phyloP scores from a whole-genome alignment of 371 early-diverging fungal species.

The Mucor circinelloides region DNA sequence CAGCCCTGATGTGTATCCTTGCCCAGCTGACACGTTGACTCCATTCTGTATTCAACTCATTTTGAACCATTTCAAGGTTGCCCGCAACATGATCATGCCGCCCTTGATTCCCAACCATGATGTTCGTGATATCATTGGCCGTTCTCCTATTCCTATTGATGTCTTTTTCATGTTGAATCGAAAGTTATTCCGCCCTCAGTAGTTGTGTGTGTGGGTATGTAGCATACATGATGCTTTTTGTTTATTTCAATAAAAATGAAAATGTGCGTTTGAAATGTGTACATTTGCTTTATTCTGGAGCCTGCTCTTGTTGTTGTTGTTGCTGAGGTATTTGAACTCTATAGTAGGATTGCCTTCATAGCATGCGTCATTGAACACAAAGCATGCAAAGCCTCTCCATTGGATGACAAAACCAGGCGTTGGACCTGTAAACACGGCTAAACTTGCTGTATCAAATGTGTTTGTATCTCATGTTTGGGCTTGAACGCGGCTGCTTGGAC shows the following conservation, averaged over 20 bases:
- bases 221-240: neutral
- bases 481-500: slow-evolving; percentile 9
- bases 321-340: neutral
- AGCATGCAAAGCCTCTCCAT: neutral
- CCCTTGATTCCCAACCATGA: neutral
- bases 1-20: slow-evolving; percentile 4
- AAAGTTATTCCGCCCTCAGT: slow-evolving; percentile 6
- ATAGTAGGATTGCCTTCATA: too few species aligned
- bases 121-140: slow-evolving; percentile 13
- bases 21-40: neutral
- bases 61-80: neutral
- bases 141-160: neutral
- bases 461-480: slow-evolving; percentile 33
- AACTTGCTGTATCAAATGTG: neutral
- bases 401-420: neutral
- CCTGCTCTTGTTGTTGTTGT: neutral
- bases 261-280: neutral
- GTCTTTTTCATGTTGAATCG: slow-evolving; percentile 16
- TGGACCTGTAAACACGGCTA: neutral
- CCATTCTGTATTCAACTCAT: slow-evolving; percentile 14
- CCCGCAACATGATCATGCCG: neutral
- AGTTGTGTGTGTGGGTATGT: neutral
- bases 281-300: neutral
- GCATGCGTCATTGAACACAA: neutral
- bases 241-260: neutral